phyloP scores from a whole-genome alignment of 371 early-diverging fungal genomes.

The Fennellomyces sp. region DNA sequence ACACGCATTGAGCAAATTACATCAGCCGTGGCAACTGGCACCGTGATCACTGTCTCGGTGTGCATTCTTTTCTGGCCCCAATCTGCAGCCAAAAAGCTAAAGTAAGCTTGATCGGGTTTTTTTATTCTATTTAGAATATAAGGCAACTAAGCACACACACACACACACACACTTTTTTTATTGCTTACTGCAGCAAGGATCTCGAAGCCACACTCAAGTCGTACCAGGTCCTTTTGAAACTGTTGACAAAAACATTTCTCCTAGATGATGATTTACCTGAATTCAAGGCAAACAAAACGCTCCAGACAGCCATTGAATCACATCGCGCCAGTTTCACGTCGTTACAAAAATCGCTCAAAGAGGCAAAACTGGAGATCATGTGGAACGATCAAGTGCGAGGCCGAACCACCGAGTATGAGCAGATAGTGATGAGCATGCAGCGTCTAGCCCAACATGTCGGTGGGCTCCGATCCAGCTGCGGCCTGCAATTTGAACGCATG shows the following conservation, averaged over 20 bases:
- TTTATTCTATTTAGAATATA: too few species aligned
- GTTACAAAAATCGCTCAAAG: constrained; percentile 62
- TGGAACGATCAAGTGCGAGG: constrained; percentile 58
- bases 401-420: constrained; percentile 36
- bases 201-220: constrained; percentile 60
- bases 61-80: constrained; percentile 67
- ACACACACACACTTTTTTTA: too few species aligned
- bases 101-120: constrained; percentile 25
- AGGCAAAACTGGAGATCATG: constrained; percentile 65
- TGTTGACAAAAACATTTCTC: constrained; percentile 70
- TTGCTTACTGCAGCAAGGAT: constrained; percentile 57
- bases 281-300: constrained; percentile 48
- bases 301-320: constrained; percentile 59
- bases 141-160: too few species aligned
- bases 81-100: constrained; percentile 60
- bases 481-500: constrained; percentile 67
- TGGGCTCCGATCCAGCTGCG: constrained; percentile 67
- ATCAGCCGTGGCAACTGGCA: constrained; percentile 58
- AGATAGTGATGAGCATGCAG: constrained; percentile 56
- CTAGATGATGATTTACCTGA: constrained; percentile 63
- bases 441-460: constrained; percentile 71
- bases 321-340: constrained; percentile 70
- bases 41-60: constrained; percentile 53
- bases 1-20: constrained; percentile 60
- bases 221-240: constrained; percentile 54